Evolutionary conservation across 495 filamentous ascomycete genomes (phyloP).

Genomic region (Xylaria longipes): DNA sequence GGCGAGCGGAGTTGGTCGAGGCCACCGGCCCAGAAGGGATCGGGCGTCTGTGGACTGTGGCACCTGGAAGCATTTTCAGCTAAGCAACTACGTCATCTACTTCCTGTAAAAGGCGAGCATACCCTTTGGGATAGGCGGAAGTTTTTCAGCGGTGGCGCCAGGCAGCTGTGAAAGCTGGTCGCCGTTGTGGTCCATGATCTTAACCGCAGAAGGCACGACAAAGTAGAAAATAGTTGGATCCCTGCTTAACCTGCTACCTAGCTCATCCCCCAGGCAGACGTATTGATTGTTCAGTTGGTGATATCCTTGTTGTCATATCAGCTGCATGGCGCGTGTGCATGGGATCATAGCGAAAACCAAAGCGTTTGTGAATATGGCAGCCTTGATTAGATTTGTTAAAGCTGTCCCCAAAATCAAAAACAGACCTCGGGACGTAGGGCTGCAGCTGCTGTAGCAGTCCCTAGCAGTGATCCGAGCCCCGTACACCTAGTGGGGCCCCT

Average conservation of each 20-base stretch:
- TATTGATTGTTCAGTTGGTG: not conserved
- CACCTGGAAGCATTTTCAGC: conserved; percentile 64
- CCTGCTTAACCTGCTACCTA: not conserved
- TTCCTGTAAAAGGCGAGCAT: not conserved
- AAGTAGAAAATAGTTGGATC: not conserved
- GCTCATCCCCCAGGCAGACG: conserved; percentile 27
- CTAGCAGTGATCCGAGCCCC: no score
- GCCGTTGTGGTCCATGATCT: conserved; percentile 9
- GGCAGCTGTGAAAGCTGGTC: conserved; percentile 23
- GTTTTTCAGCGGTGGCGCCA: conserved; percentile 21
- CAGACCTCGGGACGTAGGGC: conserved; percentile 11
- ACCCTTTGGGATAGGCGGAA: conserved; percentile 30
- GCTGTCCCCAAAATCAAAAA: conserved; percentile 6
- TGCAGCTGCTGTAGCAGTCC: not conserved
- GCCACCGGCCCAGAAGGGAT: conserved; percentile 55
- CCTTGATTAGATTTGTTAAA: conserved; percentile 5
- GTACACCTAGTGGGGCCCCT: not conserved
- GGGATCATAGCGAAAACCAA: not conserved
- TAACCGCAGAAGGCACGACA: not conserved
- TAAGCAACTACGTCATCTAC: conserved; percentile 38
- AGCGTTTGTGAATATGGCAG: not conserved
- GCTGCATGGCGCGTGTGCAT: not conserved
- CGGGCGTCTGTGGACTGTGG: conserved; percentile 71
- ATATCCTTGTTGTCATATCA: conserved; percentile 23
- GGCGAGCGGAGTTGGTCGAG: conserved; percentile 41